These are phyloP conservation scores for Paraconiothyrium sp. DNA, from an alignment of 2,329 filamentous ascomycete species.

Conservation along the genomic window DNA sequence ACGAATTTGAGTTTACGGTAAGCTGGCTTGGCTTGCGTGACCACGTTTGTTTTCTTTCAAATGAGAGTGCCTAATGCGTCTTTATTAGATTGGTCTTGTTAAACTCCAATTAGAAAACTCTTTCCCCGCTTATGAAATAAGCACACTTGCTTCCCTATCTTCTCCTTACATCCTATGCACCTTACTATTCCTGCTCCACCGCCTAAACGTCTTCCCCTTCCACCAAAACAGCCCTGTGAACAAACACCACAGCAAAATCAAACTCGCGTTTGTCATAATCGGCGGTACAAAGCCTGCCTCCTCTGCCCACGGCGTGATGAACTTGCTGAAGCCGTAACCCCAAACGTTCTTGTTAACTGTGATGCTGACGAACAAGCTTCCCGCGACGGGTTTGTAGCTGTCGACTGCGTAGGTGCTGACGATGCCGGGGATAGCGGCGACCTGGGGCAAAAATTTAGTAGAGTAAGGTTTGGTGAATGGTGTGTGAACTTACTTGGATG, in stretches of 20 bases:
- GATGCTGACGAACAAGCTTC: slow-evolving; percentile 67
- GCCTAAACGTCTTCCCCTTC: slow-evolving; percentile 66
- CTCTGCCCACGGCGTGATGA: slow-evolving; percentile 63
- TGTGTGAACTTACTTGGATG: slow-evolving; percentile 44
- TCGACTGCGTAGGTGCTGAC: slow-evolving; percentile 69
- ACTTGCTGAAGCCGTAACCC: slow-evolving; percentile 68
- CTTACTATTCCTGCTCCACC: slow-evolving; percentile 64
- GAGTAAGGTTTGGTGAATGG: neutral
- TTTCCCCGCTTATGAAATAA: neutral
- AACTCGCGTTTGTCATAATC: slow-evolving; percentile 68
- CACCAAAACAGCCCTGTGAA: slow-evolving; percentile 66
- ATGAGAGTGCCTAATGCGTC: neutral
- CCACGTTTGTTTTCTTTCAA: neutral
- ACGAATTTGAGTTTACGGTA: neutral
- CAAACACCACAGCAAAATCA: slow-evolving; percentile 64
- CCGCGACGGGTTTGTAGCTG: slow-evolving; percentile 70
- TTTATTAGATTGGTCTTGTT: neutral
- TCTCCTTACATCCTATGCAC: slow-evolving; percentile 60
- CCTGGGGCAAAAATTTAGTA: slow-evolving; percentile 48
- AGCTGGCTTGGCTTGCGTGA: too few species aligned
- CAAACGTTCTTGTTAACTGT: slow-evolving; percentile 72
- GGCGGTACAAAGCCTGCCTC: slow-evolving; percentile 63
- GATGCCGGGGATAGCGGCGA: slow-evolving; percentile 69
- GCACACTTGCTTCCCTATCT: neutral
- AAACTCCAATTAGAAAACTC: neutral